Evolutionary conservation across 2,329 filamentous ascomycete genomes (phyloP), one percentile per base, ranked within the genome.

Genomic region (Byssochlamys sp.): DNA sequence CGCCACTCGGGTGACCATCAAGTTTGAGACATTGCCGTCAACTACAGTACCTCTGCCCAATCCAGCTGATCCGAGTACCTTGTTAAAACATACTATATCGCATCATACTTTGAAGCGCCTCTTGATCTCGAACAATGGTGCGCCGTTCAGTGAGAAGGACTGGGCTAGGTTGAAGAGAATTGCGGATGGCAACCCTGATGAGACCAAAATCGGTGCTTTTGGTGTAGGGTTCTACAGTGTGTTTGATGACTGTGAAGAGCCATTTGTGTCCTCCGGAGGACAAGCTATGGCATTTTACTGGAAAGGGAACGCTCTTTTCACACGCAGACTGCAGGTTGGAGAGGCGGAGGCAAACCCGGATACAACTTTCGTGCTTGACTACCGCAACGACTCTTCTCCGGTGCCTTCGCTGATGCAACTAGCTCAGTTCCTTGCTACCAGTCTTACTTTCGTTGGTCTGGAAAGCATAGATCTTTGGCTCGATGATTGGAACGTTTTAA

Each of bases 201-300:
- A 99, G 76, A 97, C 91, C 52, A 99, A 99, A 78, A 99, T 99
- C 66, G 94, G 94, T 56, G 95, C 94, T 2, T 99, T 99, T 71
- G 94, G 94, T 63, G 94, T 99, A 31, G 94, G 94, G 2, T 99
- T 99, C 77, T 99, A 99, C 80, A 95, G 90, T 71, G 92, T 97
- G 45, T 99, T 99, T 71, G 90, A 94, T 60, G 94, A 99, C 71
- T 99, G 92, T 71, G 95, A 99, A 73, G 91, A 96, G 65, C 94
- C 94, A 0, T 97, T 99, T 69, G 89, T 99, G 62, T 94, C 90
- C 63, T 97, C 92, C 0, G 94, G 94, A 0, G 84, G 82, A 61
- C 87, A 95, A 73, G 91, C 91, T 39, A 96, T 99, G 90, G 92
- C 92, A 0, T 99, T 99, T 69, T 99, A 96, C 77, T 99, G 94